Percentiles rank a stretch among this genome's conserved stretches.
Conservation (phyloP, 2,329 filamentous ascomycete genomes). For the Fusarium fujikuroi region DNA sequence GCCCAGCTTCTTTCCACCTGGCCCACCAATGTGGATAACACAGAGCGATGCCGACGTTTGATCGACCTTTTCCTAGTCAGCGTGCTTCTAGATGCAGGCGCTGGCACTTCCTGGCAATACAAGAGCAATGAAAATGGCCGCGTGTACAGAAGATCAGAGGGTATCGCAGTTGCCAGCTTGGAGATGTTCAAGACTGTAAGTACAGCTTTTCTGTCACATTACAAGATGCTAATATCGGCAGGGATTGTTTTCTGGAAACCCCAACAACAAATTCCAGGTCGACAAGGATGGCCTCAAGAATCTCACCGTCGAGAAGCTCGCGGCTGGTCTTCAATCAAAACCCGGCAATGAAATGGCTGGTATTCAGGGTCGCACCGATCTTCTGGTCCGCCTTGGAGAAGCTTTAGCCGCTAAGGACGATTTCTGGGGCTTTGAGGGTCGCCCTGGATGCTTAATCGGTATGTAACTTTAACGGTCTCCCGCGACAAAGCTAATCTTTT, state of each 20-base stretch:
- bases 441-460: slow-evolving; percentile 96
- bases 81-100: slow-evolving; percentile 86
- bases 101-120: slow-evolving; percentile 91
- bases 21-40: slow-evolving; percentile 74
- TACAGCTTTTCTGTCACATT: slow-evolving; percentile 9
- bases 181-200: slow-evolving; percentile 90
- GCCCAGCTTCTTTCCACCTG: slow-evolving; percentile 77
- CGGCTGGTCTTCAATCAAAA: slow-evolving; percentile 84
- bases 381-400: slow-evolving; percentile 79
- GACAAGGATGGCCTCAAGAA: slow-evolving; percentile 82
- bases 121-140: slow-evolving; percentile 89
- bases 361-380: slow-evolving; percentile 82
- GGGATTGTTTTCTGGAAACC: slow-evolving; percentile 87
- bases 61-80: slow-evolving; percentile 84
- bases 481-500: slow-evolving; percentile 28
- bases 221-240: slow-evolving; percentile 45
- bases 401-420: slow-evolving; percentile 81
- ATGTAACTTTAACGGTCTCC: slow-evolving; percentile 46
- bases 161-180: slow-evolving; percentile 77
- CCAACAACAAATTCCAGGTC: slow-evolving; percentile 85
- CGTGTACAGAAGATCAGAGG: slow-evolving; percentile 86
- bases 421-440: slow-evolving; percentile 83
- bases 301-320: slow-evolving; percentile 78
- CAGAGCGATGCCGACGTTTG: slow-evolving; percentile 78
- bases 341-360: slow-evolving; percentile 85